phyloP scores from a whole-genome alignment of 2,329 filamentous ascomycete species.

The Beauveria scarabaeidicola region DNA sequence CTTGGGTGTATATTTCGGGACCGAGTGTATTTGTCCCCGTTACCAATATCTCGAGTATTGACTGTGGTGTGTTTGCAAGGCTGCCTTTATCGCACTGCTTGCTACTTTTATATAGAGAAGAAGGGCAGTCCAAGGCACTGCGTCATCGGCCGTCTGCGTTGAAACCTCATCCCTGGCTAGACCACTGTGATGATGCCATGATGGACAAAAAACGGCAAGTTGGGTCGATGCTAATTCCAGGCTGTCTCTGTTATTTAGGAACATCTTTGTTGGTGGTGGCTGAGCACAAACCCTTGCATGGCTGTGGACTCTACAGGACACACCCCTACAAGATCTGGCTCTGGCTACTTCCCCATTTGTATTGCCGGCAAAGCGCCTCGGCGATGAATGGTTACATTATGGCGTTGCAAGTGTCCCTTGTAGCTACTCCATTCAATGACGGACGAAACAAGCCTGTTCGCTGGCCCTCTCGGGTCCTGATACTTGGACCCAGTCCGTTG shows the following conservation, averaged over 20 bases:
- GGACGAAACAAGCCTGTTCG: not conserved
- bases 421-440: not conserved
- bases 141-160: not conserved
- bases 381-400: constrained; percentile 11
- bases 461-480: not conserved
- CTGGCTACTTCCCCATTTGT: not conserved
- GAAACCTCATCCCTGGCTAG: not conserved
- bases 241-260: not conserved
- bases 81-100: no score
- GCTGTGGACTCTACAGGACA: not conserved
- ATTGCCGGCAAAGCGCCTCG: constrained; percentile 3
- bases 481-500: not conserved
- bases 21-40: no score
- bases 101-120: no score
- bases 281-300: constrained; percentile 1
- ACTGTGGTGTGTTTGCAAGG: no score
- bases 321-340: constrained; percentile 5
- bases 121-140: not conserved
- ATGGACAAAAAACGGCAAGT: not conserved
- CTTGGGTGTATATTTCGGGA: no score
- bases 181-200: not conserved
- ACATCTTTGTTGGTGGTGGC: constrained; percentile 10
- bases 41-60: no score
- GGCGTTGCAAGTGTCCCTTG: not conserved
- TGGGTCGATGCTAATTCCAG: not conserved